A percentile compares a stretch with the other conserved stretches of the same genome.
Evolutionary conservation across 202 grass and related monocot genomes (phyloP).

Genomic region (Musa balbisiana): DNA sequence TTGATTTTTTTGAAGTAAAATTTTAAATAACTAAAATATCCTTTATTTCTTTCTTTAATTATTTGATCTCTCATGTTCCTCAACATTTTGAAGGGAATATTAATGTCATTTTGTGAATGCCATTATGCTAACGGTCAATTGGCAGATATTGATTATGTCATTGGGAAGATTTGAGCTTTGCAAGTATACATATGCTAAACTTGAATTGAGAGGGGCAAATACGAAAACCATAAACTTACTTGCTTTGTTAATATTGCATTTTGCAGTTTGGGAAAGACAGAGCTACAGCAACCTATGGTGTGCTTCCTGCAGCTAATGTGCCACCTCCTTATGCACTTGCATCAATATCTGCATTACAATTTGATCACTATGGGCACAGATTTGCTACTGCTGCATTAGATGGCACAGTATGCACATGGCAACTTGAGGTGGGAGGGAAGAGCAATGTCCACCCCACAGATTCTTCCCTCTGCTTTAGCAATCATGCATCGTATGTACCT

Average conservation of each 20-base stretch:
- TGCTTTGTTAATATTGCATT: background rate
- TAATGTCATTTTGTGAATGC: too few relatives aligned
- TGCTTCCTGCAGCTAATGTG: slow-evolving; percentile 71
- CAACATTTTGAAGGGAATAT: background rate
- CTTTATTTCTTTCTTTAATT: too few relatives aligned
- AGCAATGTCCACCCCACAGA: slow-evolving; percentile 77
- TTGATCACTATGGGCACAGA: slow-evolving; percentile 77
- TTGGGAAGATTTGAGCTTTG: too few relatives aligned
- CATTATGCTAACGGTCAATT: too few relatives aligned
- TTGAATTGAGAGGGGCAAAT: background rate
- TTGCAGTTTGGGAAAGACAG: slow-evolving; percentile 88
- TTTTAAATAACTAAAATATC: too few relatives aligned
- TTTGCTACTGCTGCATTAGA: slow-evolving; percentile 85
- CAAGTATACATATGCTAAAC: background rate
- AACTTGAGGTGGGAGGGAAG: slow-evolving; percentile 85
- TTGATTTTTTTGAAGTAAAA: too few relatives aligned
- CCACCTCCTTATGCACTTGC: slow-evolving; percentile 85
- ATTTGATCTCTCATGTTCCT: slow-evolving; percentile 23
- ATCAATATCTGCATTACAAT: slow-evolving; percentile 73
- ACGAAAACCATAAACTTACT: background rate
- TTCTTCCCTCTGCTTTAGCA: slow-evolving; percentile 74
- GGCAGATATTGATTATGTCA: too few relatives aligned
- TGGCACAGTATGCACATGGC: slow-evolving; percentile 87
- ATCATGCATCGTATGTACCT: slow-evolving; percentile 72
- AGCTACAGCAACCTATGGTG: slow-evolving; percentile 87